Evolutionary conservation across 1,139 yeast species (phyloP).

Genomic region (Hyphopichia wangnamkhiaoensis): DNA sequence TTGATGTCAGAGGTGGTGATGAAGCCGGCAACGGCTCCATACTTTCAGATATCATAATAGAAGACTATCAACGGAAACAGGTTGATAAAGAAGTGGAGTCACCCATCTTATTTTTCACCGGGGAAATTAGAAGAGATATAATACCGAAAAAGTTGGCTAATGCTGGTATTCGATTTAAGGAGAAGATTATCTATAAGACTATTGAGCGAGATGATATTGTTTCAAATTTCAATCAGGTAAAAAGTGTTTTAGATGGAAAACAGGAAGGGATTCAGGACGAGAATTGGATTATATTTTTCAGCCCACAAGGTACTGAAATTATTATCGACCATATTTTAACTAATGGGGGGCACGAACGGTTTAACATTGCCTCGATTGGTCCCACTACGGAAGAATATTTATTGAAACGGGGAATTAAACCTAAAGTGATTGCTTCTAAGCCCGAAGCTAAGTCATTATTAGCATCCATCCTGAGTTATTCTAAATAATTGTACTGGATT

Average conservation of each 20-base stretch:
- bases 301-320: conserved; percentile 82
- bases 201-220: conserved; percentile 48
- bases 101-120: conserved; percentile 74
- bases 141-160: conserved; percentile 62
- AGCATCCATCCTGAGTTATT: conserved; percentile 27
- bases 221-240: conserved; percentile 32
- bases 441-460: conserved; percentile 71
- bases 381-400: conserved; percentile 84
- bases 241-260: too few relatives aligned
- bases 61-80: conserved; percentile 27
- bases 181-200: conserved; percentile 72
- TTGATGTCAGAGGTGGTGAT: conserved; percentile 67
- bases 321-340: conserved; percentile 51
- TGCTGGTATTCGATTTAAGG: conserved; percentile 50
- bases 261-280: too few relatives aligned
- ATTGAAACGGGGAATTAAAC: conserved; percentile 48
- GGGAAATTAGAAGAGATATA: conserved; percentile 79
- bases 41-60: conserved; percentile 63
- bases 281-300: conserved; percentile 84
- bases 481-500: too few relatives aligned
- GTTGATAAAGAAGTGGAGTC: conserved; percentile 12
- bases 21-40: conserved; percentile 81
- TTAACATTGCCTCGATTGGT: conserved; percentile 80
- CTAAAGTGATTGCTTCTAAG: conserved; percentile 65
- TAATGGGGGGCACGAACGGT: conserved; percentile 14